These are phyloP conservation scores for Aspergillus oerlinghausenensis DNA, from an alignment of 2,329 filamentous ascomycete species.

Conservation along the genomic window DNA sequence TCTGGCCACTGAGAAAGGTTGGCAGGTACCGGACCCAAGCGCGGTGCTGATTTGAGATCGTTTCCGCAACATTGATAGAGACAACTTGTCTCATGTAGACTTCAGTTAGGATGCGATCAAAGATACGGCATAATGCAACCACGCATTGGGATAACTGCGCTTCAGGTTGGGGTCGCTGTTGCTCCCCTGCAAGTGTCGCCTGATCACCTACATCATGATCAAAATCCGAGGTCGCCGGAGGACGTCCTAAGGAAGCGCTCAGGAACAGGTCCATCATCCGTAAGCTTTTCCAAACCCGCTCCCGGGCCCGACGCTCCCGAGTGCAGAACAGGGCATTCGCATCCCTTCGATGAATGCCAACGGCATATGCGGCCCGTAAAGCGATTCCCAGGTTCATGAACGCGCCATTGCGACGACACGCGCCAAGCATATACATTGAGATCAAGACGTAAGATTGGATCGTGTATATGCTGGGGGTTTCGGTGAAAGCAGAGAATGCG, in stretches of 20 bases:
- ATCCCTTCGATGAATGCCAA: conserved; percentile 50
- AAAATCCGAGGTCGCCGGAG: conserved; percentile 50
- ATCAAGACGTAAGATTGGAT: conserved; percentile 50
- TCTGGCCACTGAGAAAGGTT: conserved; percentile 45
- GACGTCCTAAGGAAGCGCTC: conserved; percentile 49
- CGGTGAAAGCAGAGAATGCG: conserved; percentile 44
- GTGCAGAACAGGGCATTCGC: conserved; percentile 48
- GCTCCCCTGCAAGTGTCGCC: conserved; percentile 22
- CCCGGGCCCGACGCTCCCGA: conserved; percentile 38
- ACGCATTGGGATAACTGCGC: conserved; percentile 48
- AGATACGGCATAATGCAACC: conserved; percentile 40
- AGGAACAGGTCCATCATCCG: conserved; percentile 50
- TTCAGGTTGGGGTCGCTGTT: conserved; percentile 18
- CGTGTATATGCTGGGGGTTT: conserved; percentile 47
- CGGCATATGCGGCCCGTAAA: conserved; percentile 49
- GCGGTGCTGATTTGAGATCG: conserved; percentile 40
- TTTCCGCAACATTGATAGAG: conserved; percentile 38
- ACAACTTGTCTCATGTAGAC: conserved; percentile 43
- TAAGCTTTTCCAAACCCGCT: conserved; percentile 51
- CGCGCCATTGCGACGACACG: conserved; percentile 49
- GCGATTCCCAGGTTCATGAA: conserved; percentile 51
- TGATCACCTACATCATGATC: conserved; percentile 40
- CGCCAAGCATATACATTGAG: conserved; percentile 50
- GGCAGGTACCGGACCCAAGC: conserved; percentile 40
- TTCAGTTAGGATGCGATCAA: conserved; percentile 40